Base-by-base conservation (phyloP, 2,329 filamentous ascomycete species). In the Plenodomus biglobosus region DNA sequence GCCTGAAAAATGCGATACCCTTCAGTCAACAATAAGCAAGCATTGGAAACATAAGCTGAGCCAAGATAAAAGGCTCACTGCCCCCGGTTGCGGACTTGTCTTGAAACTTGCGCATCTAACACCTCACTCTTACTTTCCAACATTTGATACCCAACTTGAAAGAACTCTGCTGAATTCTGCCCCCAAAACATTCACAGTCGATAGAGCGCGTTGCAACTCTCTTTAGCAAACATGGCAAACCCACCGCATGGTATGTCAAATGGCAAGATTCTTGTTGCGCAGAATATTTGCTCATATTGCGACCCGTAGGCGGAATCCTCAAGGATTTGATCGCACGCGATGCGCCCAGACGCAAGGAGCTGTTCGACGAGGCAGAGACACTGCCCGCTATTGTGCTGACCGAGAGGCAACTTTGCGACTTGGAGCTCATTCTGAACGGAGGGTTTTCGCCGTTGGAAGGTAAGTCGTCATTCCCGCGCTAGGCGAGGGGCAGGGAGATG, bases 261-360 rank as follows among this genome's bases (percentile, higher is more conserved):
- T 21, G n/a, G 39, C 37, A 40, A 22, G n/a, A 18, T 42, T 21
- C 21, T 13, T 16, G 34, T 32, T 37, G n/a, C 20, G 35, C 20
- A 30, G 18, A 32, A 46, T 16, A 39, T 42, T 50, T 45, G 59
- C 62, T 66, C 47, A 63, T 61, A 34, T 34, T n/a, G 36, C 3
- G 24, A 38, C 17, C 6, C 30, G 40, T 52, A 78, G 92, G 92
- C 78, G 94, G 94, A 71, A 81, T 92, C 81, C 89, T 99, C 70
- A 97, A 97, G 87, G 94, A 99, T 81, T 85, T 99, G 72, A 83
- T 97, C 65, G 92, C 91, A 60, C 88, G 94, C 77, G 94, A 99
- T 83, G 83, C 86, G 56, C 88, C 89, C 62, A 85, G 88, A 69
- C 87, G 94, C 61, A 80, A 80, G 56, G 80, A 96, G 78, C 87